phyloP scores from a whole-genome alignment of 805 yeast species.

The Cyberlindnera suaveolens region DNA sequence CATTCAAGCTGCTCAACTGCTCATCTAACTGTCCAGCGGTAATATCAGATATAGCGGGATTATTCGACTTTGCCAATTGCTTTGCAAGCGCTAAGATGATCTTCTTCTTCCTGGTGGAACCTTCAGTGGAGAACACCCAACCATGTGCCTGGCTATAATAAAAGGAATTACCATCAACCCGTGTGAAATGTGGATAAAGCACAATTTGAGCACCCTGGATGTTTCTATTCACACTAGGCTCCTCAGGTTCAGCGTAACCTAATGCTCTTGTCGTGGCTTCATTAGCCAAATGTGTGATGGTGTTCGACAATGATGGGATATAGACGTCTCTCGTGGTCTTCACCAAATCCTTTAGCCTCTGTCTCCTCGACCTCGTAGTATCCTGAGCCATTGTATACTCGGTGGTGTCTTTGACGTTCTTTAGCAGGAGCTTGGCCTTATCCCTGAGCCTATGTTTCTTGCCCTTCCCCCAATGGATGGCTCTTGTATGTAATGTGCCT shows the following conservation, averaged over 20 bases:
- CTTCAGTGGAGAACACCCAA: constrained; percentile 62
- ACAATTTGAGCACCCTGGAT: constrained; percentile 49
- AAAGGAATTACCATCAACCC: constrained; percentile 24
- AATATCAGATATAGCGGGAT: constrained; percentile 16
- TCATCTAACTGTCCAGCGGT: constrained; percentile 31
- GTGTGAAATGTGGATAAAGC: constrained; percentile 52
- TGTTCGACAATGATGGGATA: constrained; percentile 44
- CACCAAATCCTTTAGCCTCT: constrained; percentile 43
- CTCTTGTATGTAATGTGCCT: not conserved
- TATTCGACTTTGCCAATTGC: constrained; percentile 46
- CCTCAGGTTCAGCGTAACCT: constrained; percentile 9
- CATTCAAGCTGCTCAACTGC: constrained; percentile 26
- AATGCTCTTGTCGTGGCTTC: constrained; percentile 32
- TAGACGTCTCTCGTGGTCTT: constrained; percentile 51
- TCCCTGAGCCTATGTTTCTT: not conserved
- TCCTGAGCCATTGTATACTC: not conserved
- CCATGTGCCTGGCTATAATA: constrained; percentile 66
- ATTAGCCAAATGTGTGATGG: constrained; percentile 41
- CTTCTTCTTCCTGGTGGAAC: constrained; percentile 63
- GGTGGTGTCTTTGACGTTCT: not conserved
- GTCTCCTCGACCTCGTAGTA: constrained; percentile 29
- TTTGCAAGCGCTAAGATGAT: constrained; percentile 62
- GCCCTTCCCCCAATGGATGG: not conserved
- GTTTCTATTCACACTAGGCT: constrained; percentile 3
- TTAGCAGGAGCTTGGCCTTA: not conserved